phyloP scores from a whole-genome alignment of 371 early-diverging fungal genomes.

The Mortierella sp. region DNA sequence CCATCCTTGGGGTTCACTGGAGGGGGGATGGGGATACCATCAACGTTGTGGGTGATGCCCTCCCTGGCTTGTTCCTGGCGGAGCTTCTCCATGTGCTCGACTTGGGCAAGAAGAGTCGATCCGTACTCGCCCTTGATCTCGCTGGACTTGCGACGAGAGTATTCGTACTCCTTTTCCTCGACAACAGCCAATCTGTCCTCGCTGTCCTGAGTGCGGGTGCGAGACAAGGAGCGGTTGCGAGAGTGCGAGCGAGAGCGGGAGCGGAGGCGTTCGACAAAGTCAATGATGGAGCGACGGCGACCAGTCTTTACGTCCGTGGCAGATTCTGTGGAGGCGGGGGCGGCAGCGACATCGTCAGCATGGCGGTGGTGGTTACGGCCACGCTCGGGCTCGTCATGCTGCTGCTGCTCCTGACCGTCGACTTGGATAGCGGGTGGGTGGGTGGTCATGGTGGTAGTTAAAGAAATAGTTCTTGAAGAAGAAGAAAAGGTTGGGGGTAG shows the following conservation, averaged over 20 bases:
- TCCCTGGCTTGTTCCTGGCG: conserved; percentile 8
- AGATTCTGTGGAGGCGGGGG: background rate
- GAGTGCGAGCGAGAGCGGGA: conserved; percentile 23
- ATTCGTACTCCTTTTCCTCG: background rate
- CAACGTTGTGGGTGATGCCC: conserved; percentile 16
- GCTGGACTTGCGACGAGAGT: conserved; percentile 24
- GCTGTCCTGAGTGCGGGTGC: background rate
- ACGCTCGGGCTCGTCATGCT: conserved; percentile 12
- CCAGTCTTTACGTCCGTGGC: background rate
- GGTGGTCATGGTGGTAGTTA: conserved; percentile 10
- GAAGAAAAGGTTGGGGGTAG: background rate
- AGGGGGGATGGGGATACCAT: conserved; percentile 19
- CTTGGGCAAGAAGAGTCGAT: conserved; percentile 10
- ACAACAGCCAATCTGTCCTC: background rate
- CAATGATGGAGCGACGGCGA: conserved; percentile 25
- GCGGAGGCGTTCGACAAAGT: conserved; percentile 27
- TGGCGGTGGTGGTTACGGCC: conserved; percentile 15
- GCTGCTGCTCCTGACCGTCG: conserved; percentile 5
- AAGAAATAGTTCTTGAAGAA: background rate
- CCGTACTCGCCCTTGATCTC: conserved; percentile 29
- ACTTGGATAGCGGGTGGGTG: conserved; percentile 24
- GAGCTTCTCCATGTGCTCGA: conserved; percentile 23
- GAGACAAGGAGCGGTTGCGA: conserved; percentile 17
- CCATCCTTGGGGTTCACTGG: conserved; percentile 13
- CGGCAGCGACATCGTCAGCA: background rate